phyloP scores from a whole-genome alignment of 1,284 basidiomycete genomes.

The Trichosporon sp. region DNA sequence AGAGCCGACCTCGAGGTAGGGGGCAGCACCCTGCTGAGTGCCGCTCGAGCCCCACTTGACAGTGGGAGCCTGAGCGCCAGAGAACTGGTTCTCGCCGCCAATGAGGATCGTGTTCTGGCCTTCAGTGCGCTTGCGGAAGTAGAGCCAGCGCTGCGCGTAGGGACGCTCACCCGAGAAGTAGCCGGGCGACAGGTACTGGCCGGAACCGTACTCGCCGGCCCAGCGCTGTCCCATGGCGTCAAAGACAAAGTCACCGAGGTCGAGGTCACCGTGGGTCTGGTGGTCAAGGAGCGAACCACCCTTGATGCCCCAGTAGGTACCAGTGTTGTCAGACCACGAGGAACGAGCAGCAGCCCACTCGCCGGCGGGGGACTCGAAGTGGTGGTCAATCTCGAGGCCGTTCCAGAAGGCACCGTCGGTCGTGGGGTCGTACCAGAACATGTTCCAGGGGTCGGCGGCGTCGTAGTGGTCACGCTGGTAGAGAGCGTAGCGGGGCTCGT shows the following conservation, averaged over 20 bases:
- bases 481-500: conserved; percentile 73
- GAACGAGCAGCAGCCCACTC: conserved; percentile 91
- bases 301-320: conserved; percentile 85
- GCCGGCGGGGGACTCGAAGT: conserved; percentile 70
- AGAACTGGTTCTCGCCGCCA: conserved; percentile 76
- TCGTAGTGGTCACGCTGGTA: conserved; percentile 93
- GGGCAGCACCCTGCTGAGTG: conserved; percentile 75
- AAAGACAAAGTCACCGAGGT: conserved; percentile 89
- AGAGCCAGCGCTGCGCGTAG: conserved; percentile 73
- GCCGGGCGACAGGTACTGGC: conserved; percentile 70
- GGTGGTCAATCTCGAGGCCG: conserved; percentile 74
- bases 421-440: conserved; percentile 96
- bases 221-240: conserved; percentile 93
- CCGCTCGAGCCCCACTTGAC: conserved; percentile 64
- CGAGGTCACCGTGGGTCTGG: conserved; percentile 92
- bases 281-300: conserved; percentile 74
- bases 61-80: conserved; percentile 69
- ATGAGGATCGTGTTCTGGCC: conserved; percentile 95
- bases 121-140: conserved; percentile 94
- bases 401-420: conserved; percentile 90
- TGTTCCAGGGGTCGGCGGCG: conserved; percentile 85
- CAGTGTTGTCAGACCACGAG: conserved; percentile 85
- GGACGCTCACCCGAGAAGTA: conserved; percentile 81
- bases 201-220: conserved; percentile 92
- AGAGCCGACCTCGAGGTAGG: conserved; percentile 61